Percentiles rank a stretch among this genome's conserved stretches.
phyloP scores from a whole-genome alignment of 2,329 filamentous ascomycete genomes.

The Fusarium anguioides region DNA sequence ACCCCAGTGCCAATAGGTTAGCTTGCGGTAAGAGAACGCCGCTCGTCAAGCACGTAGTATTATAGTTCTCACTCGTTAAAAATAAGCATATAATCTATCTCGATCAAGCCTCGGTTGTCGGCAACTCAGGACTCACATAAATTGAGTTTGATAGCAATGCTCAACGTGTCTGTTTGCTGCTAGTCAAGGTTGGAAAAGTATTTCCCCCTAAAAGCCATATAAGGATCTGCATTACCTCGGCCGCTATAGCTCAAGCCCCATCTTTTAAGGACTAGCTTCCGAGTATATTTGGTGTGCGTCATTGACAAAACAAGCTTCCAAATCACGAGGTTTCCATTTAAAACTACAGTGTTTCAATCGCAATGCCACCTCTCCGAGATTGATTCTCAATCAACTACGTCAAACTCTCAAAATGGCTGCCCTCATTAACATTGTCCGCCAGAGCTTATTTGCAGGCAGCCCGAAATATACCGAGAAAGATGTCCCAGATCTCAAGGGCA shows the following conservation, averaged over 20 bases:
- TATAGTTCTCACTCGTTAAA: too few species aligned
- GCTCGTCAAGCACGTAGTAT: too few species aligned
- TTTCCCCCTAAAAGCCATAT: too few species aligned
- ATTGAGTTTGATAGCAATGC: too few species aligned
- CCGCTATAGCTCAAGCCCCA: neutral
- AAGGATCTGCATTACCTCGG: too few species aligned
- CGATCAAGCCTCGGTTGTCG: too few species aligned
- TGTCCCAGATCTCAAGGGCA: conserved; percentile 62
- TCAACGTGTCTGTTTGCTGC: too few species aligned
- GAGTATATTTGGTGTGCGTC: neutral
- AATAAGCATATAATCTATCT: too few species aligned
- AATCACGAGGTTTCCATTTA: neutral
- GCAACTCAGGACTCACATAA: too few species aligned
- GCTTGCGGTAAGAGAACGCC: too few species aligned
- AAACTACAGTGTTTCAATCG: neutral
- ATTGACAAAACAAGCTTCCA: neutral
- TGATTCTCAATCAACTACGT: neutral
- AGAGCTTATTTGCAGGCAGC: conserved; percentile 31
- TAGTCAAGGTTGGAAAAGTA: too few species aligned
- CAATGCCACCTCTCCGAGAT: accelerated
- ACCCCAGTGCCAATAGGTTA: too few species aligned
- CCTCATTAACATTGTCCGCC: neutral
- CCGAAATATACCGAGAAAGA: conserved; percentile 62
- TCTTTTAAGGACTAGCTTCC: neutral
- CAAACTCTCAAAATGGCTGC: neutral